Evolutionary conservation across 2,329 filamentous ascomycete genomes (phyloP).

Genomic region (Byssochlamys sp.): DNA sequence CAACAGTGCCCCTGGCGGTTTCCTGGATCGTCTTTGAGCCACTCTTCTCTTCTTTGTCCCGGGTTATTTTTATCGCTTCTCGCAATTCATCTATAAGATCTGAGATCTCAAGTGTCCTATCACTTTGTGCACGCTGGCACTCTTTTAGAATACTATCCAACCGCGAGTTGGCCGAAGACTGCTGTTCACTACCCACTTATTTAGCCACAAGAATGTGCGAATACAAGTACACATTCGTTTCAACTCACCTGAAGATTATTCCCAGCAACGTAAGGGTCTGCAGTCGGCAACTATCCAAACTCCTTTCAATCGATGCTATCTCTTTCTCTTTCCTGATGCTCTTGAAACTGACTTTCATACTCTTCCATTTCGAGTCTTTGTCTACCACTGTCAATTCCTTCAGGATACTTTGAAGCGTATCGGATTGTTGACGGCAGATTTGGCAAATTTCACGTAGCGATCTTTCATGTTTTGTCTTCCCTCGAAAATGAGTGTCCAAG

Average conservation of each 20-base stretch:
- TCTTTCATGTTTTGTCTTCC: conserved; percentile 5
- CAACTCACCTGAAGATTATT: conserved; percentile 6
- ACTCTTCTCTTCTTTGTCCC: not conserved
- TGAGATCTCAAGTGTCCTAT: not conserved
- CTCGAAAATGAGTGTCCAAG: conserved; percentile 1
- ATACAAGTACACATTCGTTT: not conserved
- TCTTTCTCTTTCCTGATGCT: conserved; percentile 12
- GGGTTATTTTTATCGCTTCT: not conserved
- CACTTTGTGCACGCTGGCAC: not conserved
- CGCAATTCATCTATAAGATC: not conserved
- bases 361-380: conserved; percentile 10
- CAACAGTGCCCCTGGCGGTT: not conserved
- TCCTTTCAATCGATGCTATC: conserved; percentile 8
- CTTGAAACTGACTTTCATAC: conserved; percentile 7
- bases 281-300: conserved; percentile 5
- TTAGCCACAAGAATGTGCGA: not conserved
- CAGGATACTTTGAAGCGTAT: not conserved
- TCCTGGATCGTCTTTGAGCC: not conserved
- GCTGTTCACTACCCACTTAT: not conserved
- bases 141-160: not conserved
- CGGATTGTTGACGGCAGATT: conserved; percentile 1
- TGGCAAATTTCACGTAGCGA: not conserved
- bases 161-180: not conserved
- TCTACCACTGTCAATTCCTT: conserved; percentile 5
- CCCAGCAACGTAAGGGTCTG: conserved; percentile 11